These are phyloP conservation scores for Penstemon eatonii DNA, from an alignment of 257 asterid species.

Conservation along the genomic window DNA sequence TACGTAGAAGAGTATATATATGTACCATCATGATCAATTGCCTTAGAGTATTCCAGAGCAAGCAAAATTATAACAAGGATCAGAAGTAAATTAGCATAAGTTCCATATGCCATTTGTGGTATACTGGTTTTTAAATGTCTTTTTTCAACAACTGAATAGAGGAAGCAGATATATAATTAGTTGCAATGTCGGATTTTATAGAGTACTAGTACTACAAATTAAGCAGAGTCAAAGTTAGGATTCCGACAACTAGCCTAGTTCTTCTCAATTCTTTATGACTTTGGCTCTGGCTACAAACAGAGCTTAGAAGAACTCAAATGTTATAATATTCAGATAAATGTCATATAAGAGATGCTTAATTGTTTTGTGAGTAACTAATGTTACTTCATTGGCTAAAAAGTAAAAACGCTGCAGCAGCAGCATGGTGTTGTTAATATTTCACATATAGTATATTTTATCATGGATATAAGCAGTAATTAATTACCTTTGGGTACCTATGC, in stretches of 20 bases:
- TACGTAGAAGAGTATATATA: neutral
- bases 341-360: constrained; percentile 16
- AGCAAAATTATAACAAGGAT: constrained; percentile 40
- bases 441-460: constrained; percentile 2
- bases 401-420: neutral
- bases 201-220: constrained; percentile 27
- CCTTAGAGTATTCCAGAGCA: constrained; percentile 37
- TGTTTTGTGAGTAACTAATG: constrained; percentile 19
- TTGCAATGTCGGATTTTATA: constrained; percentile 43
- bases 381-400: constrained; percentile 9
- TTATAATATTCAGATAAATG: constrained; percentile 31
- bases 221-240: constrained; percentile 60
- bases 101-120: constrained; percentile 43
- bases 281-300: constrained; percentile 36
- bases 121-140: neutral
- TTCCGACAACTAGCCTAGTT: constrained; percentile 44
- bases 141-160: constrained; percentile 27
- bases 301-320: constrained; percentile 52
- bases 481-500: constrained; percentile 34
- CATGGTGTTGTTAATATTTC: constrained; percentile 13
- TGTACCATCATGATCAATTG: constrained; percentile 46
- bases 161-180: constrained; percentile 9
- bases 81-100: constrained; percentile 33
- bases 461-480: neutral
- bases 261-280: constrained; percentile 25